Evolutionary conservation across 331 rosid species (phyloP).

Genomic region (Telfairia occidentalis): DNA sequence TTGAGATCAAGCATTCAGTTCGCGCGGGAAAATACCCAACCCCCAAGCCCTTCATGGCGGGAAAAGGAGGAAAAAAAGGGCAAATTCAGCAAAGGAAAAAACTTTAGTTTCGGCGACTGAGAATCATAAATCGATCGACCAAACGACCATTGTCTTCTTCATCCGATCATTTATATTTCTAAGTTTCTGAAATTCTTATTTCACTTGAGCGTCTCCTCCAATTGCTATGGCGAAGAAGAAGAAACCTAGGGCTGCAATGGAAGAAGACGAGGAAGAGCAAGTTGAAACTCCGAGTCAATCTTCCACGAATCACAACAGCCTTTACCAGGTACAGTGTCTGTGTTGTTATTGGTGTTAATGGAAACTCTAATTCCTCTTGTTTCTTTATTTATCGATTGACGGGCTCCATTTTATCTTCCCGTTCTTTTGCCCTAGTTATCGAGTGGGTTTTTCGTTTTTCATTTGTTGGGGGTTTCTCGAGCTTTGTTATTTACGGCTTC

Average conservation of each 20-base stretch:
- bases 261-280: conserved; percentile 9
- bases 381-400: neutral
- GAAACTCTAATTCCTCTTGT: neutral
- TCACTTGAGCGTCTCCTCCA: neutral
- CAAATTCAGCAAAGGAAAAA: neutral
- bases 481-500: neutral
- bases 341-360: neutral
- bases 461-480: neutral
- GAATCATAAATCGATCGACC: neutral
- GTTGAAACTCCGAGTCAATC: conserved; percentile 14
- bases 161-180: neutral
- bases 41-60: neutral
- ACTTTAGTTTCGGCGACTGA: neutral
- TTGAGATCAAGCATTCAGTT: neutral
- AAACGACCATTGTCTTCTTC: neutral
- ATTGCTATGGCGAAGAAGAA: conserved; percentile 41
- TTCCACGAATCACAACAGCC: conserved; percentile 26
- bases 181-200: neutral
- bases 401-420: neutral
- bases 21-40: neutral
- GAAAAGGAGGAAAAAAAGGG: neutral
- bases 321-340: conserved; percentile 42
- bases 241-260: conserved; percentile 50
- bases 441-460: neutral
- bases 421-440: neutral